Evolutionary conservation across 495 filamentous ascomycete species (phyloP), one percentile per base, ranked within the genome.

Genomic region (Hypoxylon subgilvum): DNA sequence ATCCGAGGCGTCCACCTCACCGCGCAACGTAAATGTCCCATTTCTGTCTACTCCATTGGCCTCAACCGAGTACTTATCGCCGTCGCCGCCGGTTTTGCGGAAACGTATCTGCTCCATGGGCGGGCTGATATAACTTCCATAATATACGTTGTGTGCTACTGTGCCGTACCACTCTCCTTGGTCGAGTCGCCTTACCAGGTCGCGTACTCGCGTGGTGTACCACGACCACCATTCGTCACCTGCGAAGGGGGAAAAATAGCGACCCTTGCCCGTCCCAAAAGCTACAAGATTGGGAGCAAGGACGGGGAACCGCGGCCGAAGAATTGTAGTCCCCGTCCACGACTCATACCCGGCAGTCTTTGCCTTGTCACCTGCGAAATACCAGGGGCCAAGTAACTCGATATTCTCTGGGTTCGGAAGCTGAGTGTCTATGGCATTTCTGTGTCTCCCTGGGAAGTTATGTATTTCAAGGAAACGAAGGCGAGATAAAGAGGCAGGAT

Each of bases 171-270:
- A 60, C 30, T 65, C 61, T 21, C 55, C 61, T 12, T 60, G 41
- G 27, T 55, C 45, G n/a, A 63, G n/a, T 2, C 21, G 38, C 22
- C 17, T 46, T 9, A 40, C 40, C 4, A 65, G 23, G 17, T 65
- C 50, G 6, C 55, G 61, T 4, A 56, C 61, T 16, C 61, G 61
- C 19, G 61, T 52, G 4, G 50, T 60, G 21, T 65, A 60, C 61
- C 61, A 65, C 0, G 55, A 54, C 56, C 50, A 65, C 61, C 61
- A 65, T 8, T 48, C 50, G 12, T 52, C 50, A 4, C 61, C 61
- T 3, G 44, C 7, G 17, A 65, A 65, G 7, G 55, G 50, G 8
- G 54, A 46, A 45, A 65, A 60, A 19, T 47, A 60, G 14, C 51
- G 55, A 1, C 61, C 39, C n/a, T 21, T 42, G 5, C 18, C 9